A percentile compares a stretch with the other conserved stretches of the same genome.
Evolutionary conservation across 148 eudicot genomes (phyloP).

Genomic region (Vaccinium darrowii): DNA sequence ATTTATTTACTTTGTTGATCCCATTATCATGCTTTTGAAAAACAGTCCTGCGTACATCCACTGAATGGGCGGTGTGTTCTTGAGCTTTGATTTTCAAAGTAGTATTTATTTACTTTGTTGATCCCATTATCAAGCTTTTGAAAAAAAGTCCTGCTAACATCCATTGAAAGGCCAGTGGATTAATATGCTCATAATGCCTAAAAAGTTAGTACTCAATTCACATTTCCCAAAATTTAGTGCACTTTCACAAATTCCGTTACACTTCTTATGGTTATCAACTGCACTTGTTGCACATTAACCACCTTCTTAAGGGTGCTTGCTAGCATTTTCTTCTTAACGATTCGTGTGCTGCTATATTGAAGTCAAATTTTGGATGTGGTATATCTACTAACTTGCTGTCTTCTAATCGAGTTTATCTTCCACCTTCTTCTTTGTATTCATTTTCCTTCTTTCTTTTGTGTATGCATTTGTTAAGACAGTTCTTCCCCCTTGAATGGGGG

Average conservation of each 20-base stretch:
- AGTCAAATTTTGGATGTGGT: no score
- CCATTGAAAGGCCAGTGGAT: background rate
- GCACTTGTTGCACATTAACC: background rate
- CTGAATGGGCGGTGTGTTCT: slow-evolving; percentile 36
- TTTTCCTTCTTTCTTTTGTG: background rate
- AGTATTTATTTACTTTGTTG: background rate
- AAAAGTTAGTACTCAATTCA: background rate
- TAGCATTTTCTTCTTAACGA: background rate
- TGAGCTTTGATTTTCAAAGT: background rate
- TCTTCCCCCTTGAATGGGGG: background rate
- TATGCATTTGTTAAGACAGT: background rate
- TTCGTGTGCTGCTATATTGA: background rate
- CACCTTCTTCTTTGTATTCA: background rate
- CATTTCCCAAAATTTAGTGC: background rate
- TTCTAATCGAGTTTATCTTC: background rate
- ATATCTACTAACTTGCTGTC: background rate
- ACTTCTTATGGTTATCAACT: background rate
- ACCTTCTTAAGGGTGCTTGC: background rate
- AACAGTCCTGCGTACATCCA: background rate
- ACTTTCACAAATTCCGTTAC: background rate
- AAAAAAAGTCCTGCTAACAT: background rate
- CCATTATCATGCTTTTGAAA: slow-evolving; percentile 6
- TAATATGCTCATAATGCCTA: background rate
- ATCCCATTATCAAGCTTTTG: background rate
- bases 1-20: background rate